Evolutionary conservation across 495 filamentous ascomycete species (phyloP).

Genomic region (Penicillium herquei): DNA sequence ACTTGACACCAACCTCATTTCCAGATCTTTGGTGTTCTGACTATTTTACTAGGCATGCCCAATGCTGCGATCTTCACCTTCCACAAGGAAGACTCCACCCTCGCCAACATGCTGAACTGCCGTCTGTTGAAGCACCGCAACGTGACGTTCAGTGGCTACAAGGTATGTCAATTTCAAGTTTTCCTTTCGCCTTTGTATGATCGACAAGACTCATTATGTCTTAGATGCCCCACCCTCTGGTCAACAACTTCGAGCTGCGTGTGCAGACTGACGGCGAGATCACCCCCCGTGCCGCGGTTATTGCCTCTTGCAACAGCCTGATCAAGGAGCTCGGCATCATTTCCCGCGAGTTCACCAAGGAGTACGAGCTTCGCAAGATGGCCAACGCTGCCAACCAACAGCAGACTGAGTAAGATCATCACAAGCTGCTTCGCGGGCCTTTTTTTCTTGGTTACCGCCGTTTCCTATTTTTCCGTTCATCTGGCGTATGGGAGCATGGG

Average conservation of each 20-base stretch:
- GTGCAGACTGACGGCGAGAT: constrained; percentile 88
- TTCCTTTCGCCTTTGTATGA: not conserved
- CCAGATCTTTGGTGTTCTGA: not conserved
- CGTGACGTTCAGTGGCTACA: constrained; percentile 86
- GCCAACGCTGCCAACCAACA: constrained; percentile 56
- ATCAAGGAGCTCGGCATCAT: constrained; percentile 74
- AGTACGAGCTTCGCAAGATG: constrained; percentile 92
- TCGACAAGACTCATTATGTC: constrained; percentile 9
- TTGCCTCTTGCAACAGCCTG: constrained; percentile 71
- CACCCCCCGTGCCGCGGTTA: constrained; percentile 82
- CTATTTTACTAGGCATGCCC: constrained; percentile 63
- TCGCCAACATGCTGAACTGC: constrained; percentile 82
- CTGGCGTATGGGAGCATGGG: not conserved
- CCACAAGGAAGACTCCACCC: constrained; percentile 95
- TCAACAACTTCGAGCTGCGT: constrained; percentile 81
- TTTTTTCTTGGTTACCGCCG: not conserved
- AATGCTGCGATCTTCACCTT: constrained; percentile 85
- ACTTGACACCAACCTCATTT: not conserved
- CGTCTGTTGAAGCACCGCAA: constrained; percentile 76
- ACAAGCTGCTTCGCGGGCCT: not conserved
- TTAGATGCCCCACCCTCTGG: constrained; percentile 80
- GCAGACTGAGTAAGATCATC: constrained; percentile 24
- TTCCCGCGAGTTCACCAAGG: constrained; percentile 87
- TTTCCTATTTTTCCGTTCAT: not conserved
- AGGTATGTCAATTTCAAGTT: constrained; percentile 48